Evolutionary conservation across 2,329 filamentous ascomycete genomes (phyloP), one percentile per base, ranked within the genome.

Genomic region (Cladosporium velox): DNA sequence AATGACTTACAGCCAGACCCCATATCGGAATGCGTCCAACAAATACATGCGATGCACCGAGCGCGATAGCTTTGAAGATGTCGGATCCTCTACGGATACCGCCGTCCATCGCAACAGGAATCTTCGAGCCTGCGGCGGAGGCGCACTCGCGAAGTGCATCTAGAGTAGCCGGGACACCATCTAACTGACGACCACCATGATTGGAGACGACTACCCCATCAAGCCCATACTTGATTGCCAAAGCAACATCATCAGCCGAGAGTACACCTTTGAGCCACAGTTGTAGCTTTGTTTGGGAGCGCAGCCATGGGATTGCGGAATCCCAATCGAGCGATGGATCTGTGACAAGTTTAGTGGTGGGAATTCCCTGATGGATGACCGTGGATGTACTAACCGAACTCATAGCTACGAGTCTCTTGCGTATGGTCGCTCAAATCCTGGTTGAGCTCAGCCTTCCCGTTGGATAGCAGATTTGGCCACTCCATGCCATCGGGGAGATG

Each of bases 101-200:
- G 14, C 80, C 83, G 71, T 90, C 88, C 15, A 90, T 84, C 44
- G 89, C 80, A 28, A 90, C 73, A 85, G 85, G 41, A 82, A 76
- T 26, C 80, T 81, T 21, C 82, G 85, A 71, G 86, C 85, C 69
- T 86, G 87, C 57, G 8, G 77, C 78, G 2, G 71, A 70, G 0
- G 76, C 79, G 57, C 77, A 78, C 60, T 80, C 78, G 1, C 74
- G 74, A 10, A 83, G 72, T 18, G 76, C 81, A 65, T 86, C 86
- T 3, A 88, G 76, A 3, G 83, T 83, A 4, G 81, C 82, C 5
- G 83, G 78, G 2, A 84, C 84, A 5, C 85, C 84, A 68, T 88
- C 85, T 12, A 44, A 18, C 38, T 44, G 38, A 10, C 38, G 38
- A 44, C 38, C 38, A n/a, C 38, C 38, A 21, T 44, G 86, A 66